Conservation (phyloP, 345 rosid genomes). For the Microthlaspi erraticum region DNA sequence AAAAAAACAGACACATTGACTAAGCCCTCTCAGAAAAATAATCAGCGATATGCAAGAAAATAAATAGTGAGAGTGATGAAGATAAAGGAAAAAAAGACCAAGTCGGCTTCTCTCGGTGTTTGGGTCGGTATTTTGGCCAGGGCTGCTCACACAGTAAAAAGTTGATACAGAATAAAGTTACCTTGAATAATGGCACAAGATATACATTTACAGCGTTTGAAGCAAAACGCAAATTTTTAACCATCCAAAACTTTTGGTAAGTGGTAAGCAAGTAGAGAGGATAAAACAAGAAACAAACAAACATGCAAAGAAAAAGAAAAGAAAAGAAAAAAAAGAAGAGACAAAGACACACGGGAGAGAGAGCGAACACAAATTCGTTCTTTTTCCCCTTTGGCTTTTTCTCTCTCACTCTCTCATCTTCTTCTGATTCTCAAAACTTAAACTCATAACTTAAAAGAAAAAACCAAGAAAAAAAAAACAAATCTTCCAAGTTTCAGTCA, state of each 20-base stretch:
- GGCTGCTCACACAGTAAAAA: too few relatives aligned
- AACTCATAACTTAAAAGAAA: not conserved
- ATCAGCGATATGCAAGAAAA: too few relatives aligned
- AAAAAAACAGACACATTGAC: too few relatives aligned
- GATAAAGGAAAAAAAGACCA: too few relatives aligned
- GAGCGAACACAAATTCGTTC: not conserved
- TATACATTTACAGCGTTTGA: not conserved
- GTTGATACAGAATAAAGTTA: too few relatives aligned
- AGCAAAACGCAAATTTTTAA: constrained; percentile 1
- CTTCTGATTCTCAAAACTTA: not conserved
- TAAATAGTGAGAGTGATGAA: too few relatives aligned
- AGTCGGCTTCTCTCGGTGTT: too few relatives aligned
- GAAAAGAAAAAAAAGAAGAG: constrained; percentile 10
- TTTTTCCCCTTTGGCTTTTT: not conserved
- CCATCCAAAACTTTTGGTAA: constrained; percentile 4
- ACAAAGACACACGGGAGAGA: constrained; percentile 19
- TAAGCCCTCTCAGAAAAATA: too few relatives aligned
- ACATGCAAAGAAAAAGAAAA: constrained; percentile 24
- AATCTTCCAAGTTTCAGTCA: constrained; percentile 23
- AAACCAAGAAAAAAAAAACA: not conserved
- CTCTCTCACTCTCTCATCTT: constrained; percentile 27
- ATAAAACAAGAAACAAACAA: constrained; percentile 23
- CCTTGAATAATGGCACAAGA: not conserved
- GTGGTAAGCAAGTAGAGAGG: not conserved
- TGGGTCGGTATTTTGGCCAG: too few relatives aligned